Evolutionary conservation across 2,329 filamentous ascomycete species (phyloP).

Genomic region (Lachnellula occidentalis): DNA sequence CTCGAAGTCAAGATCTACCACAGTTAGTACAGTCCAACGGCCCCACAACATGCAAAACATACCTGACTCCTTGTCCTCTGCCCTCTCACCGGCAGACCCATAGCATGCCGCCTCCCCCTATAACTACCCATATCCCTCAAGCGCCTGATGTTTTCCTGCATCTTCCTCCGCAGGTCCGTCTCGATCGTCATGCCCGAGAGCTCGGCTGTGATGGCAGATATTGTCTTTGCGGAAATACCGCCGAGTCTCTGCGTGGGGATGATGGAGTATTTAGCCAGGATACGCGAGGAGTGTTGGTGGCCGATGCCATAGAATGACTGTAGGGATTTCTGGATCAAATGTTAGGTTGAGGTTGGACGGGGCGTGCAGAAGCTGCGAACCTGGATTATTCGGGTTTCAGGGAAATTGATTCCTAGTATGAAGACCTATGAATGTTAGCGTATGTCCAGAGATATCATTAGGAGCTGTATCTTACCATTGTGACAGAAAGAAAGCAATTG

Average conservation of each 20-base stretch:
- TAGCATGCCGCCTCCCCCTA: slow-evolving; percentile 83
- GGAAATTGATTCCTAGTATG: slow-evolving; percentile 81
- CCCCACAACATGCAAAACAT: slow-evolving; percentile 11
- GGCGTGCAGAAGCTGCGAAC: slow-evolving; percentile 40
- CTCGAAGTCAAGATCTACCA: slow-evolving; percentile 51
- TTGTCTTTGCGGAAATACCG: slow-evolving; percentile 65
- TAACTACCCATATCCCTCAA: slow-evolving; percentile 89
- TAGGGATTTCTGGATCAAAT: slow-evolving; percentile 57
- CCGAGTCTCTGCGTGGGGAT: slow-evolving; percentile 77
- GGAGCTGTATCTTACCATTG: slow-evolving; percentile 21
- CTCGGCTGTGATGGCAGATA: slow-evolving; percentile 78
- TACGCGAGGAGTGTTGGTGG: slow-evolving; percentile 58
- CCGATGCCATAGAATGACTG: slow-evolving; percentile 85
- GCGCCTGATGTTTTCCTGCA: slow-evolving; percentile 80
- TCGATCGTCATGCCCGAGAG: slow-evolving; percentile 91
- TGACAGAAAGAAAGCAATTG: slow-evolving; percentile 4
- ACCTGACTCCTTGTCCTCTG: slow-evolving; percentile 80
- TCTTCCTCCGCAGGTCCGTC: slow-evolving; percentile 71
- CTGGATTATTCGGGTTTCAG: slow-evolving; percentile 76
- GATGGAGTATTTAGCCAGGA: slow-evolving; percentile 87
- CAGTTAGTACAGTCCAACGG: slow-evolving; percentile 10
- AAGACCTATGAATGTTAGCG: slow-evolving; percentile 48
- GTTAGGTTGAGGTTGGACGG: not conserved
- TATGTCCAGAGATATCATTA: not conserved
- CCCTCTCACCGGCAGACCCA: slow-evolving; percentile 85